Evolutionary conservation across 73 alveolate species (phyloP).

Genomic region (Symbiodinium natans): DNA sequence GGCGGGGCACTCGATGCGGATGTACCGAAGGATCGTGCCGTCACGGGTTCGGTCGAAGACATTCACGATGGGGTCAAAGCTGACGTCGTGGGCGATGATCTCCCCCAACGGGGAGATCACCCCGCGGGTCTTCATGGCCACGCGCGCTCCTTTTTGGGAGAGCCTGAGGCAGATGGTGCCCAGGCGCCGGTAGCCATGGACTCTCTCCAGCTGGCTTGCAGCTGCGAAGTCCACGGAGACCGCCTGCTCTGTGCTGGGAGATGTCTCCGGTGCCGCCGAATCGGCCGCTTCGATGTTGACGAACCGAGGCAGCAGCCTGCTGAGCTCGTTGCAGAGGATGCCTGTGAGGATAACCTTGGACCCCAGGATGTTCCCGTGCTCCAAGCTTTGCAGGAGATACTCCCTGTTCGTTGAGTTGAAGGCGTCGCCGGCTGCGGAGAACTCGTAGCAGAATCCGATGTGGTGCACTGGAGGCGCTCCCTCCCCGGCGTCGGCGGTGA

Average conservation of each 20-base stretch:
- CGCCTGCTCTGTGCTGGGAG: not conserved
- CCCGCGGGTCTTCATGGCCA: not conserved
- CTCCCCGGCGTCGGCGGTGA: not conserved
- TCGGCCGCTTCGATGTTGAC: slow-evolving; percentile 20
- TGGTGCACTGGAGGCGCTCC: slow-evolving; percentile 29
- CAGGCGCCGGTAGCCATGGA: not conserved
- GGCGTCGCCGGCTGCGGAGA: slow-evolving; percentile 26
- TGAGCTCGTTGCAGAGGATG: not conserved
- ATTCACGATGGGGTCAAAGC: not conserved
- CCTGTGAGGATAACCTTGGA: not conserved
- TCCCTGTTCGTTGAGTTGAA: slow-evolving; percentile 36
- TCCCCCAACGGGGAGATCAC: slow-evolving; percentile 13
- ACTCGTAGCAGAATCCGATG: slow-evolving; percentile 47
- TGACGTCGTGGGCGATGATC: slow-evolving; percentile 5
- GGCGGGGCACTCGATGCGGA: slow-evolving; percentile 15
- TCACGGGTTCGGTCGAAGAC: not conserved
- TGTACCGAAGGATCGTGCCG: not conserved
- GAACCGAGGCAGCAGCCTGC: not conserved
- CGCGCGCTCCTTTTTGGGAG: not conserved
- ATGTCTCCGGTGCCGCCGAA: not conserved
- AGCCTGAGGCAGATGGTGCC: not conserved
- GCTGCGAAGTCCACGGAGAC: not conserved
- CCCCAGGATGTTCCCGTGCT: not conserved
- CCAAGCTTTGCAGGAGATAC: slow-evolving; percentile 20
- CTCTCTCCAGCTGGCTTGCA: not conserved